Evolutionary conservation across 2,329 filamentous ascomycete genomes (phyloP).

Genomic region (Tolypocladium ophioglossoides): DNA sequence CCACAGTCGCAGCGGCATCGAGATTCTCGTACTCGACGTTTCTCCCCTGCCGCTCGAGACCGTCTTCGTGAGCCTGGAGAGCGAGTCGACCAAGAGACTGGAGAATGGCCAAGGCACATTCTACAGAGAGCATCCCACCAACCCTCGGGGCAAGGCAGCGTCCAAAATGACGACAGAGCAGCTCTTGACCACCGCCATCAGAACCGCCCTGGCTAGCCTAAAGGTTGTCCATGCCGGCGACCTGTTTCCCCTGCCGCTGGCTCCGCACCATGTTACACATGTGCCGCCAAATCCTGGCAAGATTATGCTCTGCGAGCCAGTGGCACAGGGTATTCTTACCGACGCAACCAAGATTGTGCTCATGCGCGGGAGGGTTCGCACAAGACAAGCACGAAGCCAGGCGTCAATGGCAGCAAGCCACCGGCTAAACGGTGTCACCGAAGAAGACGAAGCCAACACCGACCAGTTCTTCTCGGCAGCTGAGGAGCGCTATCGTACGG

Average conservation of each 20-base stretch:
- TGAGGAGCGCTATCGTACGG: conserved; percentile 60
- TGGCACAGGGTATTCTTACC: conserved; percentile 73
- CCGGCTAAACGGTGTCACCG: conserved; percentile 44
- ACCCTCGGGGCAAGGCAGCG: conserved; percentile 24
- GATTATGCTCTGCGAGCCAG: conserved; percentile 88
- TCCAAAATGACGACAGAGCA: conserved; percentile 36
- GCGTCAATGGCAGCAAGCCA: conserved; percentile 31
- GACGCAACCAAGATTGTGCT: conserved; percentile 77
- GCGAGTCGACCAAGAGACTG: conserved; percentile 65
- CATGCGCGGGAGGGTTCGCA: conserved; percentile 48
- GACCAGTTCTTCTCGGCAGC: conserved; percentile 90
- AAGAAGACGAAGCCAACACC: conserved; percentile 70
- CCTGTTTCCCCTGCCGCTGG: conserved; percentile 63
- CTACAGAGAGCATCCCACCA: conserved; percentile 49
- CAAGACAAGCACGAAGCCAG: conserved; percentile 38
- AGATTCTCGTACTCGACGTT: conserved; percentile 75
- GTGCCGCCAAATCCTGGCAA: conserved; percentile 74
- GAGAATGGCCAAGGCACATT: conserved; percentile 79
- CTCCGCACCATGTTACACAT: conserved; percentile 79
- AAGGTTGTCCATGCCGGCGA: conserved; percentile 78
- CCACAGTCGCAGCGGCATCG: conserved; percentile 66
- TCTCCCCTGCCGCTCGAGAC: conserved; percentile 71
- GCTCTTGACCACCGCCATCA: conserved; percentile 54
- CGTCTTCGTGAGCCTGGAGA: conserved; percentile 78
- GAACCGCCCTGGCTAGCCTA: conserved; percentile 62